Conservation (phyloP, 768 basidiomycete species). For the Pleurotus eryngii region DNA sequence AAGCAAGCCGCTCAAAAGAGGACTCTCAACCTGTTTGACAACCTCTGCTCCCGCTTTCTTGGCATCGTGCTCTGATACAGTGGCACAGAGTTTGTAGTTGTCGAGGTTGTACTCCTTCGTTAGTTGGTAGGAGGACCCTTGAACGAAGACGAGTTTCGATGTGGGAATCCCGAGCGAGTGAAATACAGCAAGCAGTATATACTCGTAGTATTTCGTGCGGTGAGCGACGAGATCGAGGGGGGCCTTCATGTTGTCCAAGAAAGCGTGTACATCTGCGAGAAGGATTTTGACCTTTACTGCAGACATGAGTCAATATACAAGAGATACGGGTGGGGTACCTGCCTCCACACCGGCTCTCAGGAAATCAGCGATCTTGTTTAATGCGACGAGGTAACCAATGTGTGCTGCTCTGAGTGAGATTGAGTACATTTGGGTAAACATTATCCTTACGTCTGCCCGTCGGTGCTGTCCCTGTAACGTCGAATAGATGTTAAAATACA, state of each 20-base stretch:
- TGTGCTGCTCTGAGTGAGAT: constrained; percentile 58
- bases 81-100: constrained; percentile 89
- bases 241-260: constrained; percentile 96
- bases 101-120: constrained; percentile 90
- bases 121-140: constrained; percentile 92
- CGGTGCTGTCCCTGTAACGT: constrained; percentile 74
- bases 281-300: constrained; percentile 68
- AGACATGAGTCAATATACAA: background rate
- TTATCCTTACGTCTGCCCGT: constrained; percentile 82
- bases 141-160: constrained; percentile 76
- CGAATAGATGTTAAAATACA: constrained; percentile 5
- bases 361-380: constrained; percentile 96
- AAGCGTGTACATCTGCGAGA: constrained; percentile 92
- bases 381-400: constrained; percentile 93
- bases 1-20: constrained; percentile 84
- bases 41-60: constrained; percentile 99
- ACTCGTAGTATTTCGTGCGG: constrained; percentile 88
- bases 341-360: constrained; percentile 88
- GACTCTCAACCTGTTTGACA: constrained; percentile 94
- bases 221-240: constrained; percentile 87
- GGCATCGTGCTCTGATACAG: constrained; percentile 92
- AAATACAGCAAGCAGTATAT: constrained; percentile 79
- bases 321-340: constrained; percentile 15
- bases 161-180: constrained; percentile 88
- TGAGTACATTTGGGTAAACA: background rate